Conservation (phyloP, 805 yeast species). For the Suhomyces kilbournensis region DNA sequence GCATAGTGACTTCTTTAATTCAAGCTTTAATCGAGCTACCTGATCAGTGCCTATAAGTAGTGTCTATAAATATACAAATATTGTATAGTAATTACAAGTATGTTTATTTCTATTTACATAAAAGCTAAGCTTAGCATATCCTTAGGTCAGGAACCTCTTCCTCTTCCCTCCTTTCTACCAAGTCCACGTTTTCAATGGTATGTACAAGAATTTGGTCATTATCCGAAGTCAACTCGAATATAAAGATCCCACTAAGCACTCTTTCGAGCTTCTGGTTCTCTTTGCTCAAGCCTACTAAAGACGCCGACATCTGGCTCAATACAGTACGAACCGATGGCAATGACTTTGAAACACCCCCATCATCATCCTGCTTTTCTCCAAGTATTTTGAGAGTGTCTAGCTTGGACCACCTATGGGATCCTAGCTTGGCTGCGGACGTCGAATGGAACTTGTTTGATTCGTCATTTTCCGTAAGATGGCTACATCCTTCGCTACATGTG, state of each 20-base stretch:
- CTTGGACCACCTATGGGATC: constrained; percentile 41
- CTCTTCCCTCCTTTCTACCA: constrained; percentile 43
- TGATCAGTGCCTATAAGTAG: neutral
- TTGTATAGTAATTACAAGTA: too few species aligned
- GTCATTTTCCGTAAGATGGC: constrained; percentile 33
- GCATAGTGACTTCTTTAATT: too few species aligned
- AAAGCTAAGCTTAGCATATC: constrained; percentile 19
- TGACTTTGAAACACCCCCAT: constrained; percentile 3
- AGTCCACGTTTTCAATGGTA: constrained; percentile 64
- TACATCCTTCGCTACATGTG: constrained; percentile 53
- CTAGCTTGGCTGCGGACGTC: constrained; percentile 39
- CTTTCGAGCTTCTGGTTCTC: constrained; percentile 34
- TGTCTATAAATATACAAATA: too few species aligned
- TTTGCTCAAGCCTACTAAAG: constrained; percentile 31
- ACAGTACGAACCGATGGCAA: constrained; percentile 22
- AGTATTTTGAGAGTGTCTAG: constrained; percentile 26
- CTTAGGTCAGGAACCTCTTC: constrained; percentile 23
- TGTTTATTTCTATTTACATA: neutral
- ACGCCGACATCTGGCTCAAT: constrained; percentile 28
- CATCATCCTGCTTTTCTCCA: constrained; percentile 1
- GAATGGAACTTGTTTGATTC: constrained; percentile 15
- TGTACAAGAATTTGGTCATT: constrained; percentile 58
- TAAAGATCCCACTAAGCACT: constrained; percentile 53
- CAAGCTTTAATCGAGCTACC: neutral
- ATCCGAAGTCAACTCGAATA: constrained; percentile 60